Evolutionary conservation across 2,329 filamentous ascomycete genomes (phyloP).

Genomic region (Cordyceps militaris): DNA sequence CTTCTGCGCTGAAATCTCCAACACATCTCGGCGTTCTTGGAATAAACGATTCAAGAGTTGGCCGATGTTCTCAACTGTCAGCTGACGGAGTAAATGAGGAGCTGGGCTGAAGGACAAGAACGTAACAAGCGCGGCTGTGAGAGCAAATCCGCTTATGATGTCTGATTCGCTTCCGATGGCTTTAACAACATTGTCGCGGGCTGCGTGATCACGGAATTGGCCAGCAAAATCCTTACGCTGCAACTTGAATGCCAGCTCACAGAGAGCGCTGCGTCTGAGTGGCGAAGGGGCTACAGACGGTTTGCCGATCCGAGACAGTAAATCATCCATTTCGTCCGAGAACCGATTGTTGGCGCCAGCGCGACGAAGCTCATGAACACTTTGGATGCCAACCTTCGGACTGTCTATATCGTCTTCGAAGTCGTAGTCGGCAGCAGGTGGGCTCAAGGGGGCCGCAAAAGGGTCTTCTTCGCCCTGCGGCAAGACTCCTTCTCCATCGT

Average conservation of each 20-base stretch:
- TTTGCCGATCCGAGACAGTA: constrained; percentile 52
- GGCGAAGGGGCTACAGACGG: constrained; percentile 41
- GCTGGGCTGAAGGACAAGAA: constrained; percentile 56
- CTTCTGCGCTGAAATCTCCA: constrained; percentile 54
- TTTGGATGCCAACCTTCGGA: constrained; percentile 46
- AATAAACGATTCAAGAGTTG: constrained; percentile 52
- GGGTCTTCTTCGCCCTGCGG: neutral
- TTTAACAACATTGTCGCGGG: constrained; percentile 61
- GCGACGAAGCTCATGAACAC: constrained; percentile 58
- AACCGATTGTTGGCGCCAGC: constrained; percentile 61
- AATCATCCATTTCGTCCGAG: constrained; percentile 58
- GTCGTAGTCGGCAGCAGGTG: constrained; percentile 19
- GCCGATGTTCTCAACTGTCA: constrained; percentile 48
- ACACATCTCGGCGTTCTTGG: constrained; percentile 46
- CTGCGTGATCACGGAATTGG: constrained; percentile 67
- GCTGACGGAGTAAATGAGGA: constrained; percentile 49
- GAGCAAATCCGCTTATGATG: constrained; percentile 52
- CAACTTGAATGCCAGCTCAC: constrained; percentile 54
- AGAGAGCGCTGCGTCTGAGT: constrained; percentile 49
- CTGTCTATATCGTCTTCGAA: constrained; percentile 31
- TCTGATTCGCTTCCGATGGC: constrained; percentile 55
- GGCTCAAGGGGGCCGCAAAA: constrained; percentile 1
- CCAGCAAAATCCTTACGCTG: constrained; percentile 56
- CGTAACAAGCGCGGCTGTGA: constrained; percentile 56
- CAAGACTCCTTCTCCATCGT: neutral